These are phyloP conservation scores for Wickerhamiella siamensis DNA, from an alignment of 805 yeast species.

Conservation along the genomic window DNA sequence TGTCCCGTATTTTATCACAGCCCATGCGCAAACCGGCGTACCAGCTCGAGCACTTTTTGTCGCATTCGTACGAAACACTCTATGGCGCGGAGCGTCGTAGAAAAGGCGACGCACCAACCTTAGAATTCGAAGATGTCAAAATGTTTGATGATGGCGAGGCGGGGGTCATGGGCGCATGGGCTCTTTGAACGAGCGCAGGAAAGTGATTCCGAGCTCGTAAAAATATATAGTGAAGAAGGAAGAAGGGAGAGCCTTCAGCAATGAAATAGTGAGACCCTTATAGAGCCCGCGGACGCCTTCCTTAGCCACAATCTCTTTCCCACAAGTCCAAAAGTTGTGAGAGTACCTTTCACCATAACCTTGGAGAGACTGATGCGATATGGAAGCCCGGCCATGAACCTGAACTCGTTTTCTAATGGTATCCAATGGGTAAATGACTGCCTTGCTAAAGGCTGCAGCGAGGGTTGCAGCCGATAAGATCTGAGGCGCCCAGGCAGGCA, in stretches of 20 bases:
- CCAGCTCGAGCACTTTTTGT: conserved; percentile 86
- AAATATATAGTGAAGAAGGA: conserved; percentile 49
- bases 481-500: conserved; percentile 10
- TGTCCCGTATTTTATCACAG: conserved; percentile 77
- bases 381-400: conserved; percentile 30
- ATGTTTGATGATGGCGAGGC: conserved; percentile 11
- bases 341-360: conserved; percentile 18
- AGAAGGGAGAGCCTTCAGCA: conserved; percentile 64
- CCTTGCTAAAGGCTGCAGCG: conserved; percentile 68
- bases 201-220: conserved; percentile 33
- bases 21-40: conserved; percentile 76
- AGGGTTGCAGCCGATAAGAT: conserved; percentile 41
- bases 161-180: conserved; percentile 6
- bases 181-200: conserved; percentile 11
- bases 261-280: conserved; percentile 56
- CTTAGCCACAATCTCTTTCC: conserved; percentile 28
- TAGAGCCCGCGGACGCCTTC: conserved; percentile 63
- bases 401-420: conserved; percentile 67
- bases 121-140: conserved; percentile 37
- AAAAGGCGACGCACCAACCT: conserved; percentile 36
- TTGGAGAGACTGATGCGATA: conserved; percentile 2
- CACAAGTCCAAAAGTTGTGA: conserved; percentile 19
- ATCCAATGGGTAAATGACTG: conserved; percentile 72
- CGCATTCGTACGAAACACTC: conserved; percentile 69
- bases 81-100: conserved; percentile 36